These are phyloP conservation scores for Gaultheria prostrata DNA, from an alignment of 148 eudicot genomes.

Conservation along the genomic window DNA sequence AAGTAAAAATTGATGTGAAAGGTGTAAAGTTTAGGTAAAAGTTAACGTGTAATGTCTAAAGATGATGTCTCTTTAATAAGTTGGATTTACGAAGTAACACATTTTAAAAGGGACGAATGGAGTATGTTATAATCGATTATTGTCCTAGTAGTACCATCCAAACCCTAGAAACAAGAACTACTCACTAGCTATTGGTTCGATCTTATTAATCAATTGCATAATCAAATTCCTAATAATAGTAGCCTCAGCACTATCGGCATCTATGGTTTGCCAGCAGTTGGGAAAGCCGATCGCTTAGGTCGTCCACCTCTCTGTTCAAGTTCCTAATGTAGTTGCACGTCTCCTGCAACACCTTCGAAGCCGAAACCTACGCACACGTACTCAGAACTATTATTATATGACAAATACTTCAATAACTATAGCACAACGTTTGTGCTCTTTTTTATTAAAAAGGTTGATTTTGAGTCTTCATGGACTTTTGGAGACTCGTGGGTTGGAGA, in stretches of 20 bases:
- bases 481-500: no score
- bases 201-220: constrained; percentile 5
- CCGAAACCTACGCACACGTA: constrained; percentile 45
- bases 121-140: background rate
- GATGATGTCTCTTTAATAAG: no score
- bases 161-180: background rate
- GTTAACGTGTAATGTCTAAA: no score
- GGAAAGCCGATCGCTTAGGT: constrained; percentile 66
- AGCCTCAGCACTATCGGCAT: constrained; percentile 64
- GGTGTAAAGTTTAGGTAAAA: no score
- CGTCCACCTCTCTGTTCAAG: constrained; percentile 70
- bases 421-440: no score
- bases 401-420: background rate
- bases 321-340: constrained; percentile 69
- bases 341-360: constrained; percentile 69
- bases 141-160: constrained; percentile 8
- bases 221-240: constrained; percentile 63
- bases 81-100: no score
- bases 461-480: no score
- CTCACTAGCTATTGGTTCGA: background rate
- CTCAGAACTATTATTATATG: background rate
- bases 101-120: no score
- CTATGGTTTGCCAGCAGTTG: constrained; percentile 62
- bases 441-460: no score
- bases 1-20: no score